Percentiles rank a stretch among this genome's conserved stretches.
These are phyloP conservation scores for Calonectria crousiana DNA, from an alignment of 2,329 filamentous ascomycete species.

Conservation along the genomic window DNA sequence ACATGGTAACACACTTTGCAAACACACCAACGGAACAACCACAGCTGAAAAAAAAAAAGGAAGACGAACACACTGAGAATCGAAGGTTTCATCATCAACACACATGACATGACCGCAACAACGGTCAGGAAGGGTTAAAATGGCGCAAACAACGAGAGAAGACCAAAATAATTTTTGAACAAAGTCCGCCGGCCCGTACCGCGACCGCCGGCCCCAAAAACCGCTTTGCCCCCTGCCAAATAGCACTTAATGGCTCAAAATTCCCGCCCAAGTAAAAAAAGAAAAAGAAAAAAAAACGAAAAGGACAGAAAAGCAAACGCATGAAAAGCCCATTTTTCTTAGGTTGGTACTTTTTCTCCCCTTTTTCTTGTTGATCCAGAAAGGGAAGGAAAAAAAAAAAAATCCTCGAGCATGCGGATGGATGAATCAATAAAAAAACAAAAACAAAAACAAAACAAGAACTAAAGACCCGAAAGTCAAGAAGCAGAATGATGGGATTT, in stretches of 20 bases:
- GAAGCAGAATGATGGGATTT: background rate
- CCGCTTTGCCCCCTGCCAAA: background rate
- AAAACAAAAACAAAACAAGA: background rate
- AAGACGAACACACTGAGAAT: conserved; percentile 3
- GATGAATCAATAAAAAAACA: background rate
- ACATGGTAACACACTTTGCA: background rate
- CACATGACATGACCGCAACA: background rate
- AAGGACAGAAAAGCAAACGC: background rate
- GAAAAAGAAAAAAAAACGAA: background rate
- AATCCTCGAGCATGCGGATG: background rate
- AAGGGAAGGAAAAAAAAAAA: background rate
- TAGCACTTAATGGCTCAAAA: background rate
- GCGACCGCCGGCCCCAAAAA: background rate
- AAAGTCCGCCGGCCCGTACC: background rate
- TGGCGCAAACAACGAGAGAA: background rate
- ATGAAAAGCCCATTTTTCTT: background rate
- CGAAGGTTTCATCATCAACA: conserved; percentile 1
- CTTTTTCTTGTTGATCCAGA: background rate
- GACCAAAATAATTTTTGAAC: background rate
- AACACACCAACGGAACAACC: conserved; percentile 9
- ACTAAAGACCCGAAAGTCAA: background rate
- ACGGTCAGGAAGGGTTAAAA: background rate
- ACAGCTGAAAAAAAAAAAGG: conserved; percentile 5
- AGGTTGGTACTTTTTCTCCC: background rate
- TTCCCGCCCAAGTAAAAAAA: background rate